Base-by-base conservation (phyloP, 345 rosid genomes). In the Luvunga scandens region DNA sequence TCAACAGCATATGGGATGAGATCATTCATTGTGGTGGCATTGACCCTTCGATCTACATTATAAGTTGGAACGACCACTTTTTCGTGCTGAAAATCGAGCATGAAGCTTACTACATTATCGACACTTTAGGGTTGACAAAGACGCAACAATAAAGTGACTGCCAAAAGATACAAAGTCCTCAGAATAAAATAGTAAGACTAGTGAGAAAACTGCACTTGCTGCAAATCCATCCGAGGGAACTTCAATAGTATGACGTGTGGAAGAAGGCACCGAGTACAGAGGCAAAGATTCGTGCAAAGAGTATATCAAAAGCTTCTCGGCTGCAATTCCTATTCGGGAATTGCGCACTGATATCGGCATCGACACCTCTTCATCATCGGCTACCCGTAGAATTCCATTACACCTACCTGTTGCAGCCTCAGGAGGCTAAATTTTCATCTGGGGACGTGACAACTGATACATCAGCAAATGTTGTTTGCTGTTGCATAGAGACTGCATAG, bases 11-110 rank as follows among this genome's bases (percentile, higher is more conserved):
- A n/a, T 39, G 95, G 95, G 87, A 87, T 25, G 95, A 91, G 82
- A 88, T 91, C 33, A 78, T 72, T 34, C 75, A 28, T 71, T 39
- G 14, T 62, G 76, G 10, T 9, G 66, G 6, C 6, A 34, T 7
- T 34, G 36, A 34, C 36, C 36, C 36, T 34, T 34, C 7, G 36
- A 34, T 34, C 36, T 5, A 34, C 36, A 86, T 89, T 70, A 84
- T 91, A 33, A 89, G 94, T 64, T 91, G 94, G 94, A 91, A 91
- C 66, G 94, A 91, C 66, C 94, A 88, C 79, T 91, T 91, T 69
- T 91, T 91, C 60, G 78, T 88, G 31, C 87, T 91, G 27, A 89
- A 88, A 79, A 89, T 91, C 60, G 89, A 88, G 48, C 82, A 34
- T 61, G 19, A 89, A 89, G 36, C 36, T 34, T 34, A 89, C 85